Base-by-base conservation (phyloP, 192 early-diverging fungal genomes). In the Backusella liffmaniae region DNA sequence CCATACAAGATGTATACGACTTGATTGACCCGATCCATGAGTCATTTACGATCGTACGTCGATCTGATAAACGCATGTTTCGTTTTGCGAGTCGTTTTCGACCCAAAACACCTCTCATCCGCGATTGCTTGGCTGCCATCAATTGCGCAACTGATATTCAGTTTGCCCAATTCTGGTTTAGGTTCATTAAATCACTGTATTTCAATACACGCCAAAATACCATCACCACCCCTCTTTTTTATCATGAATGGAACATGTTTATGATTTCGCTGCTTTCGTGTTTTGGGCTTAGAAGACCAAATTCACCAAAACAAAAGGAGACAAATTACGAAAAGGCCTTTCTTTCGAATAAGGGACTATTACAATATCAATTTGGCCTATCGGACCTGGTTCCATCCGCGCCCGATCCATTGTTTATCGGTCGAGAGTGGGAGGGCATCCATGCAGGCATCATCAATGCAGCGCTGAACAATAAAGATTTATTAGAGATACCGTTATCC, bases 231-330 rank as follows among this genome's bases (percentile, higher is more conserved):
- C 29, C 32, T 16, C 16, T 29, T 6, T 32, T 35, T n/a, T 16
- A 73, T 15, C n/a, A n/a, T 35, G 73, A 74, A 35, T 74, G 73
- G 73, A 66, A n/a, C 15, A 39, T 16, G 41, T 67, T 74, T 53
- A 16, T 46, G 7, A 16, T 74, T 42, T 23, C 41, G 0, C 13
- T 66, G 16, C 42, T 74, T 5, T 73, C 72, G 18, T 73, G 46
- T 12, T 73, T 73, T 44, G 6, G 62, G 18, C 13, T 73, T 35
- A 37, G 3, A 67, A 18, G n/a, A 36, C 16, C 4, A 4, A 21
- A 21, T 41, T 69, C 37, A 39, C 23, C 37, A 26, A 41, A 69
- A 12, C 3, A 4, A 69, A 69, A 41, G 2, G 21, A 23, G 21
- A n/a, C 39, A 0, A 23, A n/a, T 12, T 69, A 69, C 10, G 34